Base-by-base conservation (phyloP, 2,329 filamentous ascomycete species). In the Parasarocladium wereldwijsianum region DNA sequence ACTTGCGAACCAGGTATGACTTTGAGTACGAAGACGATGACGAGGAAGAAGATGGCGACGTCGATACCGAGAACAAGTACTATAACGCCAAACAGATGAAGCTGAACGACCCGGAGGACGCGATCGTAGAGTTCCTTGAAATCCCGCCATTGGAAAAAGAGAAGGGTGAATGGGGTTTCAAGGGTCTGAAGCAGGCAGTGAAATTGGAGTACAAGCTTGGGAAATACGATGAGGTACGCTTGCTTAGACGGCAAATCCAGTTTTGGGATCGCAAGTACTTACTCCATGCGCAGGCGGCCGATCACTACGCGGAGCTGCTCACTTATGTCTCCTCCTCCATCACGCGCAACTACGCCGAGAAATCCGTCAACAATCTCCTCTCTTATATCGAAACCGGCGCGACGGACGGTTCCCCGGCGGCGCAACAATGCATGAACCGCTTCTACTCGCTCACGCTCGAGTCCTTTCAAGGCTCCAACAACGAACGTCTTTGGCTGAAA, bases 31-130 rank as follows among this genome's bases (percentile, higher is more conserved):
- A 94, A 51, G 90, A 76, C 35, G 84, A 85, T 40, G 84, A 93
- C 33, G 85, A 90, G 28, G 82, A 92, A 24, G 78, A 93, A 34
- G 74, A 70, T 18, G 85, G 77, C 34, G 84, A 94, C 51, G 81
- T 94, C 44, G 85, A 87, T 42, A 92, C 96, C 51, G 90, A 98
- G 54, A 98, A 98, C 64, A 94, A 93, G 60, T 98, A 98, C 64
- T 98, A 96, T 67, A 96, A 94, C 57, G 90, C 90, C 24, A 98
- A 98, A 58, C 87, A 96, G 59, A 76, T 93, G 50, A 98, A 96
- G 62, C 64, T 66, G 24, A 76, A 77, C 38, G 84, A 86, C 34
- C 85, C 87, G 1, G 73, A 90, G 45, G 84, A 84, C 42, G 90
- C 90, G 2, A 80, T 98, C 33, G 73, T 76, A 20, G 87, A 96